phyloP scores from a whole-genome alignment of 2,329 filamentous ascomycete genomes.

The Fusarium brachygibbosum region DNA sequence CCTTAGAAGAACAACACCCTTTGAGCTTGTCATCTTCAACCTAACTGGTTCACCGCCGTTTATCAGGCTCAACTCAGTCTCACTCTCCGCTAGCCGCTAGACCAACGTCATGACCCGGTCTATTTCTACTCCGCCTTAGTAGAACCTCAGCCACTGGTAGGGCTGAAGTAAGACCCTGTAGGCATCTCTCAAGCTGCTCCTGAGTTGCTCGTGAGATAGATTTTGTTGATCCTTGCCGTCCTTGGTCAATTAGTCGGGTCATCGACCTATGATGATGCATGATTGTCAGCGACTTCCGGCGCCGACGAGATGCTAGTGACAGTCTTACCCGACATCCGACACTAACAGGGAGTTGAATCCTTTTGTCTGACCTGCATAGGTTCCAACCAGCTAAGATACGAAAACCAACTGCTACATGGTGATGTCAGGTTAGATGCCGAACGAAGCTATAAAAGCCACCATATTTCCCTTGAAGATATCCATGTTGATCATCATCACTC shows the following conservation, averaged over 20 bases:
- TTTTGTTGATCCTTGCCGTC: not conserved
- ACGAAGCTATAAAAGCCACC: not conserved
- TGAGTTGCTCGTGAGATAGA: not conserved
- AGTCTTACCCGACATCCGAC: not conserved
- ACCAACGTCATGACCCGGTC: not conserved
- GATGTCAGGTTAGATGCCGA: not conserved
- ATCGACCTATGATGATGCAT: not conserved
- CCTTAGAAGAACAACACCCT: not conserved
- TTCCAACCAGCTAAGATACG: not conserved
- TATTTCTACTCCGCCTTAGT: not conserved
- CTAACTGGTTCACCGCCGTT: not conserved
- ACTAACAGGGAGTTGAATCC: not conserved
- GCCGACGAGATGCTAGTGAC: not conserved
- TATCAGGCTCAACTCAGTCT: not conserved
- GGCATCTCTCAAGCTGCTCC: not conserved
- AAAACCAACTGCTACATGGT: not conserved
- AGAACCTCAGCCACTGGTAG: not conserved
- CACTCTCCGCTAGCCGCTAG: not conserved
- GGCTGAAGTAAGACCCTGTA: not conserved
- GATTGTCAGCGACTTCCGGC: not conserved
- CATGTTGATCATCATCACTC: not conserved
- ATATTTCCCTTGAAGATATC: too few relatives aligned
- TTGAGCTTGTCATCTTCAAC: not conserved
- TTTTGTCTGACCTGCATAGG: not conserved
- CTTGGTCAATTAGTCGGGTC: not conserved